Base-by-base conservation (phyloP, 129 eudicot genomes). In the Lactuca saligna region DNA sequence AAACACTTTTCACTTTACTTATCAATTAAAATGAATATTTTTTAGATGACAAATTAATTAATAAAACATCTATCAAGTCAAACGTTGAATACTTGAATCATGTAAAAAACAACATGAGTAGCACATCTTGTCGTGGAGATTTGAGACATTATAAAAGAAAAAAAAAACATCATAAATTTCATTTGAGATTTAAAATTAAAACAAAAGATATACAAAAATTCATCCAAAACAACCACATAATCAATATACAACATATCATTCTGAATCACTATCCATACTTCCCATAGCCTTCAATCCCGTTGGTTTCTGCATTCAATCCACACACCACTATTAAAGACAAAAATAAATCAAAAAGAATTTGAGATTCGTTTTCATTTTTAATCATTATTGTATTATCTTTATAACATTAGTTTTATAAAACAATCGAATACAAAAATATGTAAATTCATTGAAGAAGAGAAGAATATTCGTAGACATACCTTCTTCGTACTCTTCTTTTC, bases 241-340 rank as follows among this genome's bases (percentile, higher is more conserved):
- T 16, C 2, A 41, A 53, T 38, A 14, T 20, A 48, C 54, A 50
- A 48, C 54, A 50, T 39, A 39, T 79, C 83, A 82, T 39, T 85
- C 91, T 42, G 91, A 85, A 76, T 85, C 91, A 69, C 85, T 85
- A 57, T 82, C 91, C 72, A 85, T 48, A 73, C 72, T 82, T 51
- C 90, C 90, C 91, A 85, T 85, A 12, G 91, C 91, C 83, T 85
- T 85, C 74, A 85, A 82, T 65, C 91, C 91, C 44, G 85, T 79
- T 60, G 85, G 82, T 82, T 78, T 82, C 91, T 85, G 87, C 84
- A 74, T 48, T 29, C 60, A 33, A 39, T 41, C 54, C 17, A 63
- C 16, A 25, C 44, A 13, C 37, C 62, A 46, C 4, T 34, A 34
- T n/a, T 0, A 8, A 13, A 44, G 1, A 29, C 9, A 35, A 3